Evolutionary conservation across 1,284 basidiomycete species (phyloP), one percentile per base, ranked within the genome.

Genomic region (Austroboletus olivaceoglutinosus): DNA sequence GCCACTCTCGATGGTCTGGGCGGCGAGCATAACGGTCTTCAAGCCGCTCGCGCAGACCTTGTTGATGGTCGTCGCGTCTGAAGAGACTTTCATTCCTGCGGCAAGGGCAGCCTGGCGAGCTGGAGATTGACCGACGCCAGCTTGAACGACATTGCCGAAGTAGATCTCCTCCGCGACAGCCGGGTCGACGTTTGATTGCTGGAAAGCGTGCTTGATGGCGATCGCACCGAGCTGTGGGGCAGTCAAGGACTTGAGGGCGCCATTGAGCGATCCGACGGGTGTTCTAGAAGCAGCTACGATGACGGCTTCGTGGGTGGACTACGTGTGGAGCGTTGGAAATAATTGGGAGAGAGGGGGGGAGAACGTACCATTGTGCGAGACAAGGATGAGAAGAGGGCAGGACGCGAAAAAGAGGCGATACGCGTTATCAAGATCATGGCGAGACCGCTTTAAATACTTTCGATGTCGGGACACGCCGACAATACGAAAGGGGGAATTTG

Each of bases 11-110:
- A 99, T 94, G 64, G 83, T 85, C 75, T 98, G 95, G 34, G 92
- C 81, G 48, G 93, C 97, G 57, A 97, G 82, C 72, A 93, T 96
- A 74, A 98, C 83, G 37, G 93, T 80, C 75, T 99, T 98, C 78
- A 99, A 80, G 49, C 96, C 97, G 55, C 89, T 93, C 5, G 96
- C 96, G 70, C 96, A 99, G 65, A 99, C 92, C 73, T 98, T 97
- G 83, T 99, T 99, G 76, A 99, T 89, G 47, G 97, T 99, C 36
- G 97, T 99, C 18, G 95, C 95, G 75, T 99, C 97, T 33, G 94
- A 94, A 54, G 80, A 80, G 21, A 86, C 72, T 57, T 83, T 86
- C 70, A 97, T 76, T 57, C 96, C 96, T 27, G 94, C 82, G 54
- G 76, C 80, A 59, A 98, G 86, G 13, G 90, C 93, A 53, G 97